Evolutionary conservation across 768 basidiomycete species (phyloP).

Genomic region (Leucocoprinus sp.): DNA sequence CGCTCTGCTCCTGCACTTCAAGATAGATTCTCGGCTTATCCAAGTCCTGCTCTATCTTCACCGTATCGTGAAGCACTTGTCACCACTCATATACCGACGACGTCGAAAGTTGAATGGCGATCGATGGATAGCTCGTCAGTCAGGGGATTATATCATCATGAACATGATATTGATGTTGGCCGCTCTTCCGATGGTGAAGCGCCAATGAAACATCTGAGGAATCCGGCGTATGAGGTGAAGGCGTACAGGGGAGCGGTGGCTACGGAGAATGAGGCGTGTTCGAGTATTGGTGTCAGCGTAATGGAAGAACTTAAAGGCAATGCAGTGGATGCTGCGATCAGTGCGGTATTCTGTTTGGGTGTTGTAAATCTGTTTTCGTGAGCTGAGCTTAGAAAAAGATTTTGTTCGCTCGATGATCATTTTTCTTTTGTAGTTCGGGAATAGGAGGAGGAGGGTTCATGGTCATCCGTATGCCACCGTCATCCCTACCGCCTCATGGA

Average conservation of each 20-base stretch:
- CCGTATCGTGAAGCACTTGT: no score
- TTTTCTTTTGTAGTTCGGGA: conserved; percentile 43
- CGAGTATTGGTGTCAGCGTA: conserved; percentile 70
- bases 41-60: no score
- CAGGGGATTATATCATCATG: no score
- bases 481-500: conserved; percentile 16
- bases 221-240: conserved; percentile 37
- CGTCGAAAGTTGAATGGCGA: no score
- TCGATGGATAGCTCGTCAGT: no score
- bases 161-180: no score
- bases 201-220: no score
- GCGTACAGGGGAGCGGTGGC: conserved; percentile 84
- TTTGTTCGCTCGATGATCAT: no score
- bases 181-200: no score
- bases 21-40: no score
- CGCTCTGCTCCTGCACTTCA: no score
- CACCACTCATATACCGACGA: no score
- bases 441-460: conserved; percentile 89
- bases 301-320: conserved; percentile 82
- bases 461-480: conserved; percentile 71
- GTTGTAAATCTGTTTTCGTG: conserved; percentile 90
- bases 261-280: conserved; percentile 80
- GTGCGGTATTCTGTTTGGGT: conserved; percentile 69
- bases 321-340: conserved; percentile 83
- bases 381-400: conserved; percentile 21